These are phyloP conservation scores for Alternaria ethzedia DNA, from an alignment of 2,329 filamentous ascomycete species.

Conservation along the genomic window DNA sequence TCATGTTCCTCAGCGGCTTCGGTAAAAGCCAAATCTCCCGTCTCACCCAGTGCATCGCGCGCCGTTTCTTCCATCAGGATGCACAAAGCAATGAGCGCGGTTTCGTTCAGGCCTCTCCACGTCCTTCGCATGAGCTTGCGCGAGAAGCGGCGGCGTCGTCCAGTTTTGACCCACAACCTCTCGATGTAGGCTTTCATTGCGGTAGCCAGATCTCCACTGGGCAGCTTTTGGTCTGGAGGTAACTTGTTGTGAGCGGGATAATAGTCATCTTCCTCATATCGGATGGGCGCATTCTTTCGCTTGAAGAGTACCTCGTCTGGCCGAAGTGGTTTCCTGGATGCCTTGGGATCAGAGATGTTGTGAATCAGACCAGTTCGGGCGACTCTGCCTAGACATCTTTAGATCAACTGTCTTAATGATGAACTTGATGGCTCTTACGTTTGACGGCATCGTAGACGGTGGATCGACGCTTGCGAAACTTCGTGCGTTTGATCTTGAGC, in stretches of 20 bases:
- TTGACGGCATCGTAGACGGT: slow-evolving; percentile 77
- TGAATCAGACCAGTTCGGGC: slow-evolving; percentile 45
- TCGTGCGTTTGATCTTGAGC: neutral
- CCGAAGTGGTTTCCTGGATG: slow-evolving; percentile 54
- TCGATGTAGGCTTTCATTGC: slow-evolving; percentile 72
- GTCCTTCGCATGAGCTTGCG: slow-evolving; percentile 34
- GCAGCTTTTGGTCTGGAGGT: slow-evolving; percentile 62
- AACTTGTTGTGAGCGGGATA: slow-evolving; percentile 70
- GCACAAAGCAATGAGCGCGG: slow-evolving; percentile 75
- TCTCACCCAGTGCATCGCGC: slow-evolving; percentile 65
- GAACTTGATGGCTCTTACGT: slow-evolving; percentile 55
- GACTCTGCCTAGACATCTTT: slow-evolving; percentile 14
- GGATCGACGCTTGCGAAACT: slow-evolving; percentile 47
- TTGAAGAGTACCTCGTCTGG: slow-evolving; percentile 77
- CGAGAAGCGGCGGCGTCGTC: slow-evolving; percentile 4
- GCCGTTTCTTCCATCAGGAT: slow-evolving; percentile 76
- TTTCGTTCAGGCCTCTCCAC: slow-evolving; percentile 75
- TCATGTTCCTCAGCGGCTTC: slow-evolving; percentile 55
- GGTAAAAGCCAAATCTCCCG: slow-evolving; percentile 74
- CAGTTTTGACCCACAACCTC: slow-evolving; percentile 63
- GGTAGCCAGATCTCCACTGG: slow-evolving; percentile 72
- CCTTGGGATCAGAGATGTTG: slow-evolving; percentile 51
- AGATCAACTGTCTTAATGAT: neutral
- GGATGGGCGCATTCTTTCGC: slow-evolving; percentile 66
- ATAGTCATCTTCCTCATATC: slow-evolving; percentile 73